phyloP scores from a whole-genome alignment of 768 basidiomycete species.

The Pulveroboletus frians region DNA sequence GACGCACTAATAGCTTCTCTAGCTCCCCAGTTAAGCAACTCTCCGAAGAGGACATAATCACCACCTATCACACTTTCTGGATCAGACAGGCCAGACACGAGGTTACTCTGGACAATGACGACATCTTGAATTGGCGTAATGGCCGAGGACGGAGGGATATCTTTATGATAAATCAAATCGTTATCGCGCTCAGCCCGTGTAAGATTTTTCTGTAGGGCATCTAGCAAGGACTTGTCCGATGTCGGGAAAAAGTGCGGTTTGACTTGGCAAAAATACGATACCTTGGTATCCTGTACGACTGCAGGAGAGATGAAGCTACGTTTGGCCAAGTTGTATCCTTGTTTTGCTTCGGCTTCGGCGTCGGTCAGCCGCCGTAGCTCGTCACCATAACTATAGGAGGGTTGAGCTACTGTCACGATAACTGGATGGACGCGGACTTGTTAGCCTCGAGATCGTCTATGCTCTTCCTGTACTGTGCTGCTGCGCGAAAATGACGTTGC shows the following conservation, averaged over 20 bases:
- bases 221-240: constrained; percentile 61
- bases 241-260: neutral
- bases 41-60: constrained; percentile 62
- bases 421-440: constrained; percentile 39
- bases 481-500: constrained; percentile 78
- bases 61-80: constrained; percentile 50
- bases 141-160: constrained; percentile 68
- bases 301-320: constrained; percentile 55
- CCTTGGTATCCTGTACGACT: constrained; percentile 78
- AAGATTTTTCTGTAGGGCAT: constrained; percentile 61
- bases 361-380: constrained; percentile 76
- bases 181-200: constrained; percentile 84
- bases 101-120: constrained; percentile 55
- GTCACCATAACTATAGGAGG: constrained; percentile 65
- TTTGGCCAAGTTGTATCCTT: constrained; percentile 62
- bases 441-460: constrained; percentile 80
- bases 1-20: constrained; percentile 78
- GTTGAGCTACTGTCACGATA: constrained; percentile 4
- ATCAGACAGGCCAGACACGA: constrained; percentile 54
- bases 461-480: constrained; percentile 83
- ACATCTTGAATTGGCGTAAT: constrained; percentile 62
- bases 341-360: constrained; percentile 63
- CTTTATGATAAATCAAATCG: constrained; percentile 90
- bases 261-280: constrained; percentile 22
- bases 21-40: constrained; percentile 81